Base-by-base conservation (phyloP, 441 rosid species). In the Brassica balearica region DNA sequence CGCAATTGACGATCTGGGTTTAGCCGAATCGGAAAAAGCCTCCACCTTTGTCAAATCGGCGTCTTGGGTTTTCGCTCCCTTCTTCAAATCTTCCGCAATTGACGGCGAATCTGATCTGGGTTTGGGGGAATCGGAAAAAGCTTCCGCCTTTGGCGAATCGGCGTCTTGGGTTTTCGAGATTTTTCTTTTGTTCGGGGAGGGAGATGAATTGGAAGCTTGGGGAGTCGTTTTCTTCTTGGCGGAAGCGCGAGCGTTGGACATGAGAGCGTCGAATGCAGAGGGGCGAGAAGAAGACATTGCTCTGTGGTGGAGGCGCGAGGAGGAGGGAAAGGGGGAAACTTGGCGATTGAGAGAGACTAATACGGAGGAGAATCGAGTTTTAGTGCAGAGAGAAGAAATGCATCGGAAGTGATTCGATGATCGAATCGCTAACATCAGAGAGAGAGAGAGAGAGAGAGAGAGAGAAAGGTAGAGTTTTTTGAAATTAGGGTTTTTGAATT, bases 251-350 rank as follows among this genome's bases (percentile, higher is more conserved):
- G 96, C 93, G 3, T 73, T 80, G 74, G 98, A 83, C 98, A 93
- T 95, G 65, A 95, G 93, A 53, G 88, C 85, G 56, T 91, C 98
- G 81, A 95, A 93, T 63, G 93, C 97, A 11, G 93, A 89, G 32
- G 88, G 96, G n/a, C 86, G 88, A 25, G 77, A 75, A 20, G 90
- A 83, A 20, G 97, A 88, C 97, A 91, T 91, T 11, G 71, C 81
- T 74, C 72, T 71, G 20, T 32, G 58, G 27, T 25, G 34, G 34
- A 29, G 34, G 34, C 5, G 5, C 5, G 34, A 29, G 38, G 38
- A 1, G 3, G 19, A 73, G 22, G 62, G 76, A 29, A 65, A 66
- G 7, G 71, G 32, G 61, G 64, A 85, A 64, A 67, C 22, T 70
- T 75, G 58, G 43, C 34, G 71, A 36, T 43, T 60, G 1, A 34